Conservation (phyloP, 2,329 filamentous ascomycete species). For the Pseudogymnoascus sp. region DNA sequence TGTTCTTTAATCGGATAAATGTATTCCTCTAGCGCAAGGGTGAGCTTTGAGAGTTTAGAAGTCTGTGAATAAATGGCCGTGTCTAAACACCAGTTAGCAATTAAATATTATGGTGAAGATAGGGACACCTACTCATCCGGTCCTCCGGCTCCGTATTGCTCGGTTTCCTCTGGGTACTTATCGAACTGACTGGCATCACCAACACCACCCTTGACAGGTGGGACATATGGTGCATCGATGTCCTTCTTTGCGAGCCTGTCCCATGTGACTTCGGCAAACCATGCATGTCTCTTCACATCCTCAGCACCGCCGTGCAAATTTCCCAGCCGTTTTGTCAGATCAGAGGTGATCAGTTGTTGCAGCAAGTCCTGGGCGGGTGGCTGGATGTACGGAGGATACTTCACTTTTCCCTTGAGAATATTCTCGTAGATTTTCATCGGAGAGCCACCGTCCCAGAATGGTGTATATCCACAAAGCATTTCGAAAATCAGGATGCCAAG, state of each 20-base stretch:
- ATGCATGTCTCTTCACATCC: constrained; percentile 90
- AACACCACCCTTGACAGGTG: constrained; percentile 84
- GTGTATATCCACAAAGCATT: constrained; percentile 98
- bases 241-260: constrained; percentile 89
- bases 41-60: constrained; percentile 4
- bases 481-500: constrained; percentile 97
- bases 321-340: constrained; percentile 88
- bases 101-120: neutral
- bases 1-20: constrained; percentile 7
- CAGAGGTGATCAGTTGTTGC: constrained; percentile 84
- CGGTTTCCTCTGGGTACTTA: constrained; percentile 93
- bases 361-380: constrained; percentile 89
- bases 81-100: constrained; percentile 1
- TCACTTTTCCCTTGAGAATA: constrained; percentile 89
- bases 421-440: constrained; percentile 99
- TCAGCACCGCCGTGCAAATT: constrained; percentile 85
- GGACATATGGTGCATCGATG: constrained; percentile 96
- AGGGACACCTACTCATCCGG: constrained; percentile 71
- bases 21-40: neutral
- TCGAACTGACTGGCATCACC: constrained; percentile 97
- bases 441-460: constrained; percentile 96
- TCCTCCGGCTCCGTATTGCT: constrained; percentile 73
- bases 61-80: constrained; percentile 8
- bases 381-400: constrained; percentile 94
- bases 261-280: constrained; percentile 98